Evolutionary conservation across 768 basidiomycete species (phyloP), one percentile per base, ranked within the genome.

Genomic region (Boletus barrowsii): DNA sequence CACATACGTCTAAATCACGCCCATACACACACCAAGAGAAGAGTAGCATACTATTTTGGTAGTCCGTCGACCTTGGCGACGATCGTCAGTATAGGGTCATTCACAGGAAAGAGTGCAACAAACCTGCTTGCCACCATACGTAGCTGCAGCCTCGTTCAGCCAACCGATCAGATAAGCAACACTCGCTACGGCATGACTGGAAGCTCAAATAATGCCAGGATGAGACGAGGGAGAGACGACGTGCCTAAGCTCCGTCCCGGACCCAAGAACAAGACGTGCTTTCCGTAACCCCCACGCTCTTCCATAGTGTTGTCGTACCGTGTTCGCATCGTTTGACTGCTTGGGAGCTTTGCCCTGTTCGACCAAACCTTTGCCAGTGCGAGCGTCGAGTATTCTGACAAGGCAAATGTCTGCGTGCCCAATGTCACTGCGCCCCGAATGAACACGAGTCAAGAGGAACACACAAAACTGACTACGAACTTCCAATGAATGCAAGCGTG

Each of bases 291-390:
- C 3, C 58, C 58, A 1, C 59, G 59, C 22, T 48, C 46, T 29
- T 58, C 45, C 4, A 60, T 15, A 0, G 10, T 42, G 17, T 49
- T 46, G 3, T 52, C 45, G 42, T 60, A 2, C 22, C 42, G 29
- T 13, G 9, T 22, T 18, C 15, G 44, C 60, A 61, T 56, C 9
- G 5, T 43, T 26, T 10, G 43, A 13, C 3, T 32, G n/a, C 14
- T 56, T 3, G 60, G 51, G 0, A 60, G 50, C 18, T 56, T 61
- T n/a, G 54, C 58, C 4, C 18, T 49, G 22, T 55, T 47, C 11
- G 58, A 30, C 54, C 58, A 61, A n/a, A 56, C 60, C 24, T 60
- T 61, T 26, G 58, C 58, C 9, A 61, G 41, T 4, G 58, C 60
- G 8, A 54, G 49, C 5, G 55, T 37, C 5, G 15, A 7, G 30